These are phyloP conservation scores for Leishmania braziliensis DNA, from an alignment of 208 protist species.

Conservation along the genomic window DNA sequence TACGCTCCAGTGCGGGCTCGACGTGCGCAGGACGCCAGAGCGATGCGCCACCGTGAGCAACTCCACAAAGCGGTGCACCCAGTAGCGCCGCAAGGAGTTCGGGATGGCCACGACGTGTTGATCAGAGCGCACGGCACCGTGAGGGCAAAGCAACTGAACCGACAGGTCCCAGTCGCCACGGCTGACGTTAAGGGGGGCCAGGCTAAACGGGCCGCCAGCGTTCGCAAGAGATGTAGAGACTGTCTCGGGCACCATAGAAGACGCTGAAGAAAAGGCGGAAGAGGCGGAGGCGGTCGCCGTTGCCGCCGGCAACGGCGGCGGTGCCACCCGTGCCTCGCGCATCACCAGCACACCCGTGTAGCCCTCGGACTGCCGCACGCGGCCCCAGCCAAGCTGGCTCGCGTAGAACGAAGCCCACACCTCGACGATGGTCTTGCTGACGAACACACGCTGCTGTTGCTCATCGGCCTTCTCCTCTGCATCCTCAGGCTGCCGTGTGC, in stretches of 20 bases:
- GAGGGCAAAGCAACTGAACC: conserved; percentile 44
- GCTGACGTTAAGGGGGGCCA: conserved; percentile 14
- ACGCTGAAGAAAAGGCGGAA: background rate
- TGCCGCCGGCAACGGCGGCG: conserved; percentile 1
- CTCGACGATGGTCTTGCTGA: conserved; percentile 50
- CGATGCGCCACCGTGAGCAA: conserved; percentile 35
- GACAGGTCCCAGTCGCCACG: conserved; percentile 25
- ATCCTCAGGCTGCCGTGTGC: background rate
- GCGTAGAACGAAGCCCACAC: conserved; percentile 53
- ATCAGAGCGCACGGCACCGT: conserved; percentile 45
- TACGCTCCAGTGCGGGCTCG: conserved; percentile 28
- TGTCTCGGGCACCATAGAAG: conserved; percentile 6
- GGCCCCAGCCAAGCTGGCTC: conserved; percentile 26
- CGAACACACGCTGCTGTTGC: conserved; percentile 36
- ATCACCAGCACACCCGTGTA: conserved; percentile 58
- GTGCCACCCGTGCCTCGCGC: conserved; percentile 18
- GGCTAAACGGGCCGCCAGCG: background rate
- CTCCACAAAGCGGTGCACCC: conserved; percentile 40
- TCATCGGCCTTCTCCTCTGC: background rate
- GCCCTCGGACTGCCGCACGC: conserved; percentile 47
- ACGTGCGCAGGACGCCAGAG: conserved; percentile 23
- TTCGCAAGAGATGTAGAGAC: conserved; percentile 15
- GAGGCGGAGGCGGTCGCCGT: background rate
- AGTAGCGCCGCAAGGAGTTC: conserved; percentile 52
- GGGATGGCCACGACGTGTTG: conserved; percentile 48